A percentile compares a stretch with the other conserved stretches of the same genome.
These are phyloP conservation scores for Ettlia oleoabundans DNA, from an alignment of 139 green algal genomes.

Conservation along the genomic window DNA sequence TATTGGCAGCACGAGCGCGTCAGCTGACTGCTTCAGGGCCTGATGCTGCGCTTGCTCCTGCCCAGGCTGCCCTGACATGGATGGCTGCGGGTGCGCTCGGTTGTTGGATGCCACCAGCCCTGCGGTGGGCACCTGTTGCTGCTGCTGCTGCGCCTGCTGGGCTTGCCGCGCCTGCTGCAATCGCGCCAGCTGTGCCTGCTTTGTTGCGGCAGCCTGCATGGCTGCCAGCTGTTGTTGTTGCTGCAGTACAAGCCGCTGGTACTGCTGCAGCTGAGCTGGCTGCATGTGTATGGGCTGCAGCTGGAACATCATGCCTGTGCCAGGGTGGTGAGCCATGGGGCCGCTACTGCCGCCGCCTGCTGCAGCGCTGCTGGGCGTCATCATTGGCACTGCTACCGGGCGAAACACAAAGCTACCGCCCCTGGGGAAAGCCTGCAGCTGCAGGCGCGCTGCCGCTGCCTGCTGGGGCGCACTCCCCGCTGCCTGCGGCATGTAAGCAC, in stretches of 20 bases:
- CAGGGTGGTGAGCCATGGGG: background rate
- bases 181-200: background rate
- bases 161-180: background rate
- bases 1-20: background rate
- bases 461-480: background rate
- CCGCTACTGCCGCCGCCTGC: background rate
- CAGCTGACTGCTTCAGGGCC: background rate
- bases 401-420: conserved; percentile 8
- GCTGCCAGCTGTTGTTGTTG: conserved; percentile 29
- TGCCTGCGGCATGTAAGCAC: background rate
- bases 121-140: conserved; percentile 4
- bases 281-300: conserved; percentile 3
- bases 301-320: conserved; percentile 23
- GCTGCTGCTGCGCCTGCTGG: background rate
- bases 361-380: background rate
- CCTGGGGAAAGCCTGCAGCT: conserved; percentile 11
- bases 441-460: background rate
- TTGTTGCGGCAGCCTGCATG: background rate
- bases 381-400: background rate
- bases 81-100: too few species aligned
- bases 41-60: background rate
- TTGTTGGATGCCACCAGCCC: background rate
- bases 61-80: background rate
- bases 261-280: conserved; percentile 22
- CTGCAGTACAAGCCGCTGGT: conserved; percentile 8